A percentile compares a stretch with the other conserved stretches of the same genome.
Evolutionary conservation across 2,329 filamentous ascomycete genomes (phyloP).

Genomic region (Juglanconis oblonga): DNA sequence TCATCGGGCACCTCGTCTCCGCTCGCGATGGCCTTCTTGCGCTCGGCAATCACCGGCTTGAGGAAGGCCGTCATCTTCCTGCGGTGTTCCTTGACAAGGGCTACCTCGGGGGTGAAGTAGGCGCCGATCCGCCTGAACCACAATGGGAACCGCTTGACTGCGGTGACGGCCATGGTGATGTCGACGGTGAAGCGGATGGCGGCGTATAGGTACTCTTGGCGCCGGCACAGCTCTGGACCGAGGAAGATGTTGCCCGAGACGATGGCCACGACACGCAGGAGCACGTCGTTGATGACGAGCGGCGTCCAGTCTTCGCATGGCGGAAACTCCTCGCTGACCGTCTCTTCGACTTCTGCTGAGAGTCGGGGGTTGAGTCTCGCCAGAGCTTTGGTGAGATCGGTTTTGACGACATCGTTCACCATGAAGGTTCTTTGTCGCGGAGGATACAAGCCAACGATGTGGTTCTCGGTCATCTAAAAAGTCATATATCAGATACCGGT

Average conservation of each 20-base stretch:
- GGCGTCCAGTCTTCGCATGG: constrained; percentile 15
- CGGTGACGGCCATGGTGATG: constrained; percentile 18
- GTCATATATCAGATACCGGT: no score
- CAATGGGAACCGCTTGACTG: constrained; percentile 23
- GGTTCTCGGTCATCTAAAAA: background rate
- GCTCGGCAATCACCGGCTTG: constrained; percentile 21
- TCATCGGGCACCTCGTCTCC: constrained; percentile 31
- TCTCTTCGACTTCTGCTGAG: constrained; percentile 4
- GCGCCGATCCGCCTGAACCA: background rate
- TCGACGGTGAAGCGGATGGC: constrained; percentile 38
- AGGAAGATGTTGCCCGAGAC: constrained; percentile 39
- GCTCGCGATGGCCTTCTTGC: constrained; percentile 6
- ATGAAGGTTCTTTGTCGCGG: constrained; percentile 5
- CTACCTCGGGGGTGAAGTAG: background rate
- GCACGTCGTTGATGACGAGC: constrained; percentile 29
- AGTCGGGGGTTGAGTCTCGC: background rate
- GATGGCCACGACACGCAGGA: constrained; percentile 37
- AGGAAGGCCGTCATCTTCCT: constrained; percentile 12
- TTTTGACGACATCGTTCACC: constrained; percentile 3
- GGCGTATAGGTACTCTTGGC: constrained; percentile 35
- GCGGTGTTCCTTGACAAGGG: constrained; percentile 3
- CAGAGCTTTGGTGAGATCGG: background rate
- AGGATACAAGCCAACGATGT: constrained; percentile 7
- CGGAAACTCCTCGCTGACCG: background rate
- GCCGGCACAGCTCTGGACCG: constrained; percentile 37